phyloP scores from a whole-genome alignment of 2,329 filamentous ascomycete species.

The Graphilbum fragrans region DNA sequence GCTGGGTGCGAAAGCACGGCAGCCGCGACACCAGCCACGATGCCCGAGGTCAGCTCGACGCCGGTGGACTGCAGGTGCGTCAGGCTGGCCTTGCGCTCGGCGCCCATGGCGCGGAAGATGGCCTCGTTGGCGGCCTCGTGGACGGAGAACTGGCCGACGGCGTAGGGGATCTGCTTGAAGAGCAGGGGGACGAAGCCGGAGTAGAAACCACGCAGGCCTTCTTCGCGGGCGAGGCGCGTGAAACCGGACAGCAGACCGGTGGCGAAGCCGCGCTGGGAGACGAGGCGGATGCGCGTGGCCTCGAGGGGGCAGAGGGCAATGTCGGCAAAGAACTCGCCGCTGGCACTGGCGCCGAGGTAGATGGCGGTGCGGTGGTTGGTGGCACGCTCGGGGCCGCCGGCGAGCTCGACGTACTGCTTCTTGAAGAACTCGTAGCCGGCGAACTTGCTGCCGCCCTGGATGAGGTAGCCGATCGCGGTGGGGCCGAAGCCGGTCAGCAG shows the following conservation, averaged over 20 bases:
- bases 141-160: constrained; percentile 87
- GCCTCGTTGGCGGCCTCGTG: constrained; percentile 79
- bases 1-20: constrained; percentile 84
- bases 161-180: constrained; percentile 87
- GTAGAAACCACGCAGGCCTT: constrained; percentile 76
- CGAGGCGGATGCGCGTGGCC: constrained; percentile 66
- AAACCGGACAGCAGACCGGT: constrained; percentile 61
- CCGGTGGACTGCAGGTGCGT: constrained; percentile 62
- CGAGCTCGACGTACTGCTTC: constrained; percentile 64
- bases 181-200: constrained; percentile 79
- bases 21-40: constrained; percentile 79
- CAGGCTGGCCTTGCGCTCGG: constrained; percentile 51
- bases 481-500: constrained; percentile 76
- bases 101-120: constrained; percentile 59
- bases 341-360: constrained; percentile 61
- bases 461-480: constrained; percentile 77
- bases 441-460: constrained; percentile 85
- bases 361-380: constrained; percentile 38
- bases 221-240: constrained; percentile 59
- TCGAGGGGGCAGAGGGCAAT: constrained; percentile 83
- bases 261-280: constrained; percentile 70
- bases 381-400: constrained; percentile 39
- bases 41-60: constrained; percentile 76
- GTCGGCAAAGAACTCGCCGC: constrained; percentile 62
- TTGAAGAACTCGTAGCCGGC: constrained; percentile 93